Evolutionary conservation across 2,329 filamentous ascomycete species (phyloP).

Genomic region (Phialophora tarda): DNA sequence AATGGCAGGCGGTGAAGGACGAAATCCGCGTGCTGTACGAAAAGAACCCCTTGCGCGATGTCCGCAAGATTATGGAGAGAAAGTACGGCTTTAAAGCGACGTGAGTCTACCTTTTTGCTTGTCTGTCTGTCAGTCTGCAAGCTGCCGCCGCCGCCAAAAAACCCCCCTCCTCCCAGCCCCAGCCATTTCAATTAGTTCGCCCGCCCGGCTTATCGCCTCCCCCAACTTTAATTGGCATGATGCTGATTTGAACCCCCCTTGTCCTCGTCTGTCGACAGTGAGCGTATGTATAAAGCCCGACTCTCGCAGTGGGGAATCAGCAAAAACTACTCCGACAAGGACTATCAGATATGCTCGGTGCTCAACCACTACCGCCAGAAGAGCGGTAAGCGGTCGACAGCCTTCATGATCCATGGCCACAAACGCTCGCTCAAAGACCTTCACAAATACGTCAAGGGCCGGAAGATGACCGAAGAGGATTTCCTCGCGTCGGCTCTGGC

Average conservation of each 20-base stretch:
- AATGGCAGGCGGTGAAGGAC: constrained; percentile 38
- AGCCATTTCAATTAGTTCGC: constrained; percentile 14
- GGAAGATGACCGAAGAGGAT: constrained; percentile 39
- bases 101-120: constrained; percentile 26
- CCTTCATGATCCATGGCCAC: constrained; percentile 39
- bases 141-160: not conserved
- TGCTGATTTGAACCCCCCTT: constrained; percentile 17
- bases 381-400: constrained; percentile 34
- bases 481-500: constrained; percentile 36
- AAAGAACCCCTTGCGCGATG: constrained; percentile 37
- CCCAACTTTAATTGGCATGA: not conserved
- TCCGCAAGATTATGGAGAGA: constrained; percentile 35
- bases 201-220: constrained; percentile 3
- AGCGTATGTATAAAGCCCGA: constrained; percentile 38
- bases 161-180: constrained; percentile 1
- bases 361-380: constrained; percentile 36
- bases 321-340: constrained; percentile 41
- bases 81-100: constrained; percentile 38
- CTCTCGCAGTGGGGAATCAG: constrained; percentile 38
- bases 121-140: not conserved
- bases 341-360: constrained; percentile 39
- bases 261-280: constrained; percentile 18
- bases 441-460: constrained; percentile 40
- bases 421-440: constrained; percentile 37
- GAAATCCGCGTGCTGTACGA: constrained; percentile 37